Percentiles rank a stretch among this genome's conserved stretches.
Evolutionary conservation across 75 land plant species (phyloP).

Genomic region (Pinus tabuliformis): DNA sequence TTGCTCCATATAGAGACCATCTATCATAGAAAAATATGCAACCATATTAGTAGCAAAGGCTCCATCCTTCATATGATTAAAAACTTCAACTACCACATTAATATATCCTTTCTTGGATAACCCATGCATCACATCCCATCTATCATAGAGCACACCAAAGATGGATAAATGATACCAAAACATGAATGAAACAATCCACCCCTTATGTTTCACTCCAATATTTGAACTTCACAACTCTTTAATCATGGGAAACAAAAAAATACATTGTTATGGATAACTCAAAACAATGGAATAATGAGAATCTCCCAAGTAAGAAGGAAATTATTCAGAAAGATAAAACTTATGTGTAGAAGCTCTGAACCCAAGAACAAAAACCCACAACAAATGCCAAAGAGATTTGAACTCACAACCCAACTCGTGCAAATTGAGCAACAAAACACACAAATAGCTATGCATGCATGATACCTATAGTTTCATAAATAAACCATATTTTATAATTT

Average conservation of each 20-base stretch:
- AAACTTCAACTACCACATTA: too few species aligned
- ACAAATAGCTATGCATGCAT: too few species aligned
- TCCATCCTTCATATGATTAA: too few species aligned
- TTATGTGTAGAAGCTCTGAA: neutral
- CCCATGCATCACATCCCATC: too few species aligned
- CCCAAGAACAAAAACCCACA: too few species aligned
- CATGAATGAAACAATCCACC: too few species aligned
- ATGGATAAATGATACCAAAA: neutral
- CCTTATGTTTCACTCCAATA: conserved; percentile 20
- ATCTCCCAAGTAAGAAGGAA: neutral
- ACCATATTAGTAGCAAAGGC: too few species aligned
- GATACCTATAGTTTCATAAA: too few species aligned
- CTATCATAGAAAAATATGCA: too few species aligned
- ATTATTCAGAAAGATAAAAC: neutral
- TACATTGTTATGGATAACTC: neutral
- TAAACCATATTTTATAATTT: too few species aligned
- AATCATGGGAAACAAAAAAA: conserved; percentile 3
- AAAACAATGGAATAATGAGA: neutral
- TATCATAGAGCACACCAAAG: neutral
- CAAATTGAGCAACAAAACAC: neutral
- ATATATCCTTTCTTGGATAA: too few species aligned
- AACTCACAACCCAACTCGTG: conserved; percentile 5
- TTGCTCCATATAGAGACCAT: too few species aligned
- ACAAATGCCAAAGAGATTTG: conserved; percentile 7
- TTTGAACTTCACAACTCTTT: conserved; percentile 30